Evolutionary conservation across 108 stramenopile species (phyloP), one percentile per base, ranked within the genome.

Genomic region (Nitzschia palea): DNA sequence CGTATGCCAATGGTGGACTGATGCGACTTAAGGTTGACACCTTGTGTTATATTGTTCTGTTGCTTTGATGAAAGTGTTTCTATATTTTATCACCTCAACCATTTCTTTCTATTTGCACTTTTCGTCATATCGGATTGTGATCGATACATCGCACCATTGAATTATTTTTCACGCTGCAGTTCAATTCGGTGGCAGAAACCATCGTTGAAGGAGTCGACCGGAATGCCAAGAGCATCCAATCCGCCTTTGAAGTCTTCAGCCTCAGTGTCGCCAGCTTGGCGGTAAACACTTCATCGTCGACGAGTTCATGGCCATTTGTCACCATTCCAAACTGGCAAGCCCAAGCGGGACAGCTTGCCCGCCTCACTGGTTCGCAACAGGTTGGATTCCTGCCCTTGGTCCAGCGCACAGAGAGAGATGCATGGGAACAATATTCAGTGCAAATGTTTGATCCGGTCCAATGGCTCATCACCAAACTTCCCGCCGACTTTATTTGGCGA

Each of bases 231-330:
- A 18, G 18, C n/a, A 48, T 48, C 22, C 17, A 48, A 48, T 5
- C 15, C 5, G 47, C 47, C 47, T 48, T 48, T 48, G 15, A 10
- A 48, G 47, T 20, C 18, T 48, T 48, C 22, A 20, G 15, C 4
- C 22, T 48, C 18, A 20, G 47, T 18, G 47, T 48, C 17, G 47
- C 47, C n/a, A 4, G 15, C 4, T 48, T n/a, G 15, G 47, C 47
- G 4, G n/a, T 20, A 12, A 20, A 12, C 18, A 14, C 14, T 40
- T 20, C 18, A 20, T 20, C 17, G 17, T 20, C 18, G 4, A 48
- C 17, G 17, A 48, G 15, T 1, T 30, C 65, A 3, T 65, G 65
- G 65, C 65, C 65, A 33, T 65, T 34, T 1, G 51, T 65, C 1
- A 53, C 51, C 3, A 15, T 65, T 36, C 65, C 65, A 14, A 32